phyloP scores from a whole-genome alignment of 2,329 filamentous ascomycete genomes.

The Fusarium phyllophilum region DNA sequence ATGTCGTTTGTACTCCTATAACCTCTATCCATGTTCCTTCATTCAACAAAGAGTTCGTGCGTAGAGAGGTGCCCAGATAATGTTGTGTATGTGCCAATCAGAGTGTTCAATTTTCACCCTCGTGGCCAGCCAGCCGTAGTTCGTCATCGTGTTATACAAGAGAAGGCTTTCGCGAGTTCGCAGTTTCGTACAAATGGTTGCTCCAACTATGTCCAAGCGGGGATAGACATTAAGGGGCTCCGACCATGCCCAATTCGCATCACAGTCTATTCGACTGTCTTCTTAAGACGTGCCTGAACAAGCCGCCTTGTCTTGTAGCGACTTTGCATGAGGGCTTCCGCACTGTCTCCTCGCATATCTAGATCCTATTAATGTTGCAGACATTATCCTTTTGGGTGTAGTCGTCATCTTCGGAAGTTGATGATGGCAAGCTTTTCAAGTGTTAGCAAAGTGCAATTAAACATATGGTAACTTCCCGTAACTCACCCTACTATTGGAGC shows the following conservation, averaged over 20 bases:
- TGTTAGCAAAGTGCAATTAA: slow-evolving; percentile 15
- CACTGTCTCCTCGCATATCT: not conserved
- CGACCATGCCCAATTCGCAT: slow-evolving; percentile 6
- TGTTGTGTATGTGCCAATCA: slow-evolving; percentile 34
- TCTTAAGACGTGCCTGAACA: not conserved
- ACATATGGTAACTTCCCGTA: not conserved
- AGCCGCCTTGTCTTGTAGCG: not conserved
- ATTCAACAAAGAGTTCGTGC: slow-evolving; percentile 40
- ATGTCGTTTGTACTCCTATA: slow-evolving; percentile 40
- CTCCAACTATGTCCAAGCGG: slow-evolving; percentile 14
- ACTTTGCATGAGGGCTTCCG: slow-evolving; percentile 1
- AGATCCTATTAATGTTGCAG: not conserved
- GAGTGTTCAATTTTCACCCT: slow-evolving; percentile 23
- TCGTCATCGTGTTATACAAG: slow-evolving; percentile 43
- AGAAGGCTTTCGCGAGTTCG: slow-evolving; percentile 23
- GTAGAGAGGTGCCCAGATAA: slow-evolving; percentile 28
- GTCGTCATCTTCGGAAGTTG: slow-evolving; percentile 56
- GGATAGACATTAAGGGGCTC: slow-evolving; percentile 34
- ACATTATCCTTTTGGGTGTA: not conserved
- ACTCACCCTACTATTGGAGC: slow-evolving; percentile 70
- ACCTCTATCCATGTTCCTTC: slow-evolving; percentile 43
- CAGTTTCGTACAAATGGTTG: slow-evolving; percentile 3
- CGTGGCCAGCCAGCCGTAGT: slow-evolving; percentile 37
- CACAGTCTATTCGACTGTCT: slow-evolving; percentile 7
- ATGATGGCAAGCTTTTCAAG: slow-evolving; percentile 59